phyloP scores from a whole-genome alignment of 805 yeast species.

The Blastobotrys peoriensis region DNA sequence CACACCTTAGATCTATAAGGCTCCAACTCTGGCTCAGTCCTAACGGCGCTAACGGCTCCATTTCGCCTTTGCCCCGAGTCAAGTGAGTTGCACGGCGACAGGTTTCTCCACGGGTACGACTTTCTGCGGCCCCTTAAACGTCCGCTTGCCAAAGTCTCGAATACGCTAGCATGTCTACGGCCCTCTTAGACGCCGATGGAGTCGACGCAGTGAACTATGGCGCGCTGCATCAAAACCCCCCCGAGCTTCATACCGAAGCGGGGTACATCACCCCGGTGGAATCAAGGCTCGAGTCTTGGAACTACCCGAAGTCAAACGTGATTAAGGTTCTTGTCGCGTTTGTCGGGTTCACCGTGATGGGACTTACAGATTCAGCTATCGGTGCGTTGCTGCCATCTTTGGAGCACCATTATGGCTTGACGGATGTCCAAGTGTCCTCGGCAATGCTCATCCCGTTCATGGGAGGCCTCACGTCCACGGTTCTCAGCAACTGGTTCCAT shows the following conservation, averaged over 20 bases:
- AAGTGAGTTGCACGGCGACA: too few relatives aligned
- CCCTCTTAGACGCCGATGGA: neutral
- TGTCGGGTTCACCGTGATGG: constrained; percentile 41
- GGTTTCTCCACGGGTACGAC: too few relatives aligned
- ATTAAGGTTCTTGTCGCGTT: constrained; percentile 14
- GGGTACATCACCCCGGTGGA: neutral
- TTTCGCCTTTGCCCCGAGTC: too few relatives aligned
- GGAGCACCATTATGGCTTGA: constrained; percentile 42
- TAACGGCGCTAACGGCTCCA: too few relatives aligned
- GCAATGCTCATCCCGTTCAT: constrained; percentile 46
- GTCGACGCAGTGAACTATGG: neutral
- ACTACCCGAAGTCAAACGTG: constrained; percentile 13
- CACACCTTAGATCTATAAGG: too few relatives aligned
- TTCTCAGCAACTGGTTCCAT: constrained; percentile 41
- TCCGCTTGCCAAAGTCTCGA: neutral
- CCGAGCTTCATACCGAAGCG: neutral
- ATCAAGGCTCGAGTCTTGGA: constrained; percentile 13
- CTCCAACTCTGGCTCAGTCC: too few relatives aligned
- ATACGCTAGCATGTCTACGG: neutral
- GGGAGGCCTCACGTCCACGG: constrained; percentile 52
- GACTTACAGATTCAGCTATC: constrained; percentile 55
- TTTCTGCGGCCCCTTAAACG: neutral
- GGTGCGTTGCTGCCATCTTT: constrained; percentile 55
- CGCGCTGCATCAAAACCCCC: neutral
- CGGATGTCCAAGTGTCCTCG: constrained; percentile 43